Conservation (phyloP, 2,329 filamentous ascomycete genomes). For the Eutypa lata region DNA sequence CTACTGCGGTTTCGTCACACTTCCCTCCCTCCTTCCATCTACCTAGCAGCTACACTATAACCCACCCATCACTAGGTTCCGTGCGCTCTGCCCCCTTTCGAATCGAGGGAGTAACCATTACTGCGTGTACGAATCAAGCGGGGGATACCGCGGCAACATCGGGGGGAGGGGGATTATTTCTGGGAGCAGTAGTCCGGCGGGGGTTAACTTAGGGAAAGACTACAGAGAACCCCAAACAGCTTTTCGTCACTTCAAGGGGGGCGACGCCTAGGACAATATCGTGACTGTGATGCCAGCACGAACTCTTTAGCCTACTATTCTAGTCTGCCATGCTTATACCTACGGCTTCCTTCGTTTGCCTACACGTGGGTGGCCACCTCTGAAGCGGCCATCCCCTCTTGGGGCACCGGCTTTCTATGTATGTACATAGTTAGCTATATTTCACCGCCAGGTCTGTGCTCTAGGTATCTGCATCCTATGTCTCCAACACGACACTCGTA, state of each 20-base stretch:
- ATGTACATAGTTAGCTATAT: not conserved
- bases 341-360: not conserved
- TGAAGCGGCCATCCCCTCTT: not conserved
- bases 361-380: not conserved
- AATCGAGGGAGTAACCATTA: not conserved
- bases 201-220: too few species aligned
- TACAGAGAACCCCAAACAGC: too few species aligned
- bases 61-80: not conserved
- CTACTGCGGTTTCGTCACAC: not conserved
- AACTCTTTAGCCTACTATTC: not conserved
- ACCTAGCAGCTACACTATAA: not conserved
- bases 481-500: too few species aligned
- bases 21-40: not conserved
- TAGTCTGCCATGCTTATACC: too few species aligned
- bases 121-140: not conserved
- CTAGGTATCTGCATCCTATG: too few species aligned
- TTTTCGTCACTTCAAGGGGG: not conserved
- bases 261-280: not conserved
- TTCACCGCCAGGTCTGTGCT: not conserved
- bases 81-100: not conserved
- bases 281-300: not conserved
- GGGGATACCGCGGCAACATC: not conserved
- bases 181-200: too few species aligned
- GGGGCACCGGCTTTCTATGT: not conserved
- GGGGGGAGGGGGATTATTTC: not conserved